Evolutionary conservation across 1,139 yeast species (phyloP).

Genomic region (Casaregolazyma lundiana): DNA sequence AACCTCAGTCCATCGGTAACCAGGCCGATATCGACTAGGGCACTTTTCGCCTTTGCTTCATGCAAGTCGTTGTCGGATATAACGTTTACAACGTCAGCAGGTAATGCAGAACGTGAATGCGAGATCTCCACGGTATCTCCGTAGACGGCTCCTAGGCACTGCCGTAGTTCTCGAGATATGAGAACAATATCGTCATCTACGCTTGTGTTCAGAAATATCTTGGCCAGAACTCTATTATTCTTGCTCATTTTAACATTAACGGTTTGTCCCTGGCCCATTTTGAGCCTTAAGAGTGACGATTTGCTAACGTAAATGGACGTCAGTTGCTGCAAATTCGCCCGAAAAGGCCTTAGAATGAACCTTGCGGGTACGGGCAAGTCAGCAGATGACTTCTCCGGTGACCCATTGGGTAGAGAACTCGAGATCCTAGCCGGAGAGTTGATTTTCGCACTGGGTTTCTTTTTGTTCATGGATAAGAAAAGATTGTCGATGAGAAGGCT

Average conservation of each 20-base stretch:
- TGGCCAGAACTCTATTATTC: constrained; percentile 31
- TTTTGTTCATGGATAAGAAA: background rate
- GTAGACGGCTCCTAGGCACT: constrained; percentile 53
- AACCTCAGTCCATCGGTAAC: background rate
- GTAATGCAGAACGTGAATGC: background rate
- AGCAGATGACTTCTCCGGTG: background rate
- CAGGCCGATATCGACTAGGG: background rate
- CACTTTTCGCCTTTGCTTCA: background rate
- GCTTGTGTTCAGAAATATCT: constrained; percentile 27
- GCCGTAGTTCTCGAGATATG: constrained; percentile 47
- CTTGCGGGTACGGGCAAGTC: constrained; percentile 5
- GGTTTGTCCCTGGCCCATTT: constrained; percentile 50
- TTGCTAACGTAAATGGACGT: constrained; percentile 45
- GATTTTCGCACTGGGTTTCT: background rate
- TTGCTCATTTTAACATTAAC: constrained; percentile 45
- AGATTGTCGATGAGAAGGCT: background rate
- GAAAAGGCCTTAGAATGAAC: constrained; percentile 55
- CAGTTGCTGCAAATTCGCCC: constrained; percentile 31
- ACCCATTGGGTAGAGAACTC: background rate
- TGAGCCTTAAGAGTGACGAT: constrained; percentile 50
- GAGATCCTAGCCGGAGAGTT: background rate
- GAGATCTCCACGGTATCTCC: constrained; percentile 47
- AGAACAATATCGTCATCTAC: constrained; percentile 39
- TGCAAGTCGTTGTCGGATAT: background rate
- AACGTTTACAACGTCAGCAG: background rate